Evolutionary conservation across 176 grass and related monocot species (phyloP), one percentile per base, ranked within the genome.

Genomic region (Raddia guianensis): DNA sequence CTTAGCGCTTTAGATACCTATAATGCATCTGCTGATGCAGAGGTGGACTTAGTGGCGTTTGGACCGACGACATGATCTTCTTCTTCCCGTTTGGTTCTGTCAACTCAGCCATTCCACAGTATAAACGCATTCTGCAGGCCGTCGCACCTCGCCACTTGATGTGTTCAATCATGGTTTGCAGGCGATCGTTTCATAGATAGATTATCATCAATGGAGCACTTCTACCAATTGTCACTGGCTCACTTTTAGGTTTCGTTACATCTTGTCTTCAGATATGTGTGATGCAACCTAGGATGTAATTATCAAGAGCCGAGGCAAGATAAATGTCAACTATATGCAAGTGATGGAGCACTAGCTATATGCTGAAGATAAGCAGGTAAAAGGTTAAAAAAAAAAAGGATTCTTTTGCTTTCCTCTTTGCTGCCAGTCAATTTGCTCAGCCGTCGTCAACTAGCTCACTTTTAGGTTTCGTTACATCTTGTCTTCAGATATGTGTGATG

Each of bases 31-130:
- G 53, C 53, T 18, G 54, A 84, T 50, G 21, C 7, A 40, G 6
- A 7, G 12, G 65, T 62, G 65, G 44, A 0, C 12, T 43, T 42
- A 16, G 65, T 62, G 65, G 44, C 0, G 18, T 43, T 42, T 46
- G 20, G 42, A 21, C 65, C 35, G 58, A 69, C 33, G n/a, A 15
- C 37, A 20, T 8, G 27, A 1, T 40, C 37, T 40, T 40, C 11
- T 42, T 79, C 16, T 19, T 34, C 20, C 19, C 5, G 1, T 62
- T 56, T 50, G 13, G 35, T 63, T 76, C 15, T 49, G 42, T 74
- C 84, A 80, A 86, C 50, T 66, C 75, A 35, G 7, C 71, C 54
- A 75, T 79, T 79, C 48, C 34, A 33, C 51, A 9, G 32, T n/a
- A 52, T 37, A 27, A 21, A 69, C 77, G 47, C 19, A 19, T 64